Evolutionary conservation across 331 rosid species (phyloP).

Genomic region (Prunus yedoensis): DNA sequence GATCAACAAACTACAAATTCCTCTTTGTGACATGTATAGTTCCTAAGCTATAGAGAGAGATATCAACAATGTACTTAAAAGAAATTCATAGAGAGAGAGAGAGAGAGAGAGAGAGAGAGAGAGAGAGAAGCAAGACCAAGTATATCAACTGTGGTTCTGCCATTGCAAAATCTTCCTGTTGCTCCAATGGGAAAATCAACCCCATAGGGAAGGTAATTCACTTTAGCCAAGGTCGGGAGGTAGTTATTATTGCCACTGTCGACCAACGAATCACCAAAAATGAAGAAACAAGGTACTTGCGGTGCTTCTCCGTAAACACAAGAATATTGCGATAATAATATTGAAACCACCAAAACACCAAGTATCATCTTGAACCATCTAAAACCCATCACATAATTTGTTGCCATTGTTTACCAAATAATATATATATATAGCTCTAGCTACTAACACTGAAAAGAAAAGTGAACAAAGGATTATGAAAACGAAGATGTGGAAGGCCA

Average conservation of each 20-base stretch:
- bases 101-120: not conserved
- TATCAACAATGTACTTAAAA: not conserved
- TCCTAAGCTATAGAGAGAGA: not conserved
- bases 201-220: constrained; percentile 53
- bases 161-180: constrained; percentile 68
- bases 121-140: not conserved
- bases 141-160: constrained; percentile 38
- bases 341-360: not conserved
- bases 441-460: not conserved
- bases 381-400: not conserved
- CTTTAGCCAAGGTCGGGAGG: constrained; percentile 33
- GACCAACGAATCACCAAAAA: constrained; percentile 65
- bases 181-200: constrained; percentile 52
- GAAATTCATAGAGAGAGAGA: not conserved
- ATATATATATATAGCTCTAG: not conserved
- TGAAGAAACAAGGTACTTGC: constrained; percentile 51
- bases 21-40: not conserved
- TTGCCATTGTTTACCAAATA: not conserved
- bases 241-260: constrained; percentile 62
- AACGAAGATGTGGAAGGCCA: no score
- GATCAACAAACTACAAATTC: not conserved
- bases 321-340: not conserved
- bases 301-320: constrained; percentile 35
- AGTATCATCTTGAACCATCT: not conserved
- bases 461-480: not conserved